Evolutionary conservation across 352 stramenopile species (phyloP), one percentile per base, ranked within the genome.

Genomic region (Globisporangium middletonii): DNA sequence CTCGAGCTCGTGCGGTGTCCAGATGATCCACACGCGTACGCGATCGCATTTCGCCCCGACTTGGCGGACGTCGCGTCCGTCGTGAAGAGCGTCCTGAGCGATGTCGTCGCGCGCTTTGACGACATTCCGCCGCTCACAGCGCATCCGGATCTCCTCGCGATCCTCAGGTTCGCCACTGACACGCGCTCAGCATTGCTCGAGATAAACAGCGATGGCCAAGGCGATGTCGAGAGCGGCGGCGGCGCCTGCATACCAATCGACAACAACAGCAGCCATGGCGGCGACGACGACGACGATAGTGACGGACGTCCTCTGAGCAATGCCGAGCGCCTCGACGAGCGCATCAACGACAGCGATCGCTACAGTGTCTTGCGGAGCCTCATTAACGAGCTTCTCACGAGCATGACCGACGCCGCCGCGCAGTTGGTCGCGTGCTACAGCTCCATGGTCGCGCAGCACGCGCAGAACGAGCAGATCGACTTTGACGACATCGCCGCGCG

Each of bases 81-180:
- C 0, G 52, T 88, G 9, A 57, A 77, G 55, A 37, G 50, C 3
- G 50, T 72, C 1, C 59, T 89, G 12, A 53, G 44, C 1, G 64
- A 58, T 7, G 77, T 85, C 26, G 68, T 74, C 0, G 67, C 80
- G 35, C 26, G 62, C 2, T 87, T 86, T 28, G 67, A 64, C 3
- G 45, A 60, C 0, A 68, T 89, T n/a, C 62, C 69, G 2, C 57
- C 76, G 0, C 47, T 87, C 4, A 48, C 75, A 0, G 57, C 66
- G 0, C 73, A 73, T 30, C 65, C 68, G 0, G 75, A 82, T 5
- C 63, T 89, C 33, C 62, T 57, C 1, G 65, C 73, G 2, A 62
- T 86, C 13, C 53, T 89, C 26, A 63, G 64, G 4, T 89, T 89
- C 60, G 67, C 72, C 0, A 57, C 75, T 16, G 64, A 87, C 33